Base-by-base conservation (phyloP, 1,139 yeast genomes). In the Yamadazyma aaseri region DNA sequence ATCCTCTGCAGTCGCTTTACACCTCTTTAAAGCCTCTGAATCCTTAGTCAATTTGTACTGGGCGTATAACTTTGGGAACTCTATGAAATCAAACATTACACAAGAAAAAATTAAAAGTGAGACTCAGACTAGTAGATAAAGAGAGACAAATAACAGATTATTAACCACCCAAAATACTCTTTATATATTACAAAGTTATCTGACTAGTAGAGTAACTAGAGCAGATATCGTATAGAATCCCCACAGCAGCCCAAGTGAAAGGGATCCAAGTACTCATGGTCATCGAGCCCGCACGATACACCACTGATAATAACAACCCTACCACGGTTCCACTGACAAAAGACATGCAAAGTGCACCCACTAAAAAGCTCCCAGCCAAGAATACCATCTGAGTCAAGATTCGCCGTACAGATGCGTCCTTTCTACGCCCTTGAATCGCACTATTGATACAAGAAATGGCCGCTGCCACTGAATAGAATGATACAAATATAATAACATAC, bases 251-350 rank as follows among this genome's bases (percentile, higher is more conserved):
- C 79, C 92, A 86, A 32, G 83, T 75, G 47, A 89, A 71, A 1
- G 97, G 97, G 8, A 89, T 78, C 97, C 97, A 90, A 0, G 96
- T 85, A 18, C 95, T 82, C 92, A 90, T 85, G 16, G 85, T 75
- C 53, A 89, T 75, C 10, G 79, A 64, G 0, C 89, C 96, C 0
- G 96, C 81, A 36, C 73, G 68, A 58, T 89, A 89, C 4, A 87
- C 73, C 2, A 89, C 86, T 48, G 64, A 63, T 11, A 65, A 38
- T 17, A 79, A 57, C 10, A 89, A 63, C 0, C 97, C 97, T 25
- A 83, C 71, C 8, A 87, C 68, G 0, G 92, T 77, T 0, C 96
- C 96, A 4, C 81, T 66, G 4, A 81, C 56, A 33, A 83, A 63
- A 0, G 85, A 95, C 45, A 82, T 87, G 1, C 74, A 43, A 1